Evolutionary conservation across 2,329 filamentous ascomycete genomes (phyloP), one percentile per base, ranked within the genome.

Genomic region (Ophiobolus disseminans): DNA sequence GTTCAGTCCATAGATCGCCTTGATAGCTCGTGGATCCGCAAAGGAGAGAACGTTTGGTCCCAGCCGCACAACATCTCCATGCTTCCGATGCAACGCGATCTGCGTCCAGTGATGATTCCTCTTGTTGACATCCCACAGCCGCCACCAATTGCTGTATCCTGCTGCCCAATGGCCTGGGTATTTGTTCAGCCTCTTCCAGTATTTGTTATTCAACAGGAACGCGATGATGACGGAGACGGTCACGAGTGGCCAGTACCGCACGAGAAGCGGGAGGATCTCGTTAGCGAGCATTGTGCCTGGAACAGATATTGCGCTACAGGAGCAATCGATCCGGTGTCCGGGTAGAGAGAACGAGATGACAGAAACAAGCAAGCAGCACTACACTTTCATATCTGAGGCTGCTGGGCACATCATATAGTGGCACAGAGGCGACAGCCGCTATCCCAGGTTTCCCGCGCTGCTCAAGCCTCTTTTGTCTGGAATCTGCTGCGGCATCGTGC

Each of bases 1-100:
- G 69, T 92, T 93, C 34, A 93, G 73, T 0, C 89, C 89, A 68
- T 94, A 95, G 35, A 94, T 92, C 9, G 78, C 76, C 73, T 89
- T 89, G 58, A 93, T 77, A 0, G 88, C 88, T 49, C 82, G 82
- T 0, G 90, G 88, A 57, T 90, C 82, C 2, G 87, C 82, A 63
- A 94, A 91, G 0, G 87, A 90, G 1, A 94, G 73, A 0, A 77
- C 77, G 55, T 91, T 91, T 1, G 90, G 90, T 0, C 89, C 90
- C 3, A 91, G 73, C 1, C 90, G 81, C 1, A 94, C 88, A 2
- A 93, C 78, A 63, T 88, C 83, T 37, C 90, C 90, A 73, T 90
- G 80, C 60, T 89, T 80, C 11, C 80, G 79, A 67, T 94, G 90
- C 0, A 94, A 77, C 7, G 73, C 78, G 35, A 87, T 80, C 51